Base-by-base conservation (phyloP, 208 protist species). In the Trypanosoma theileri region DNA sequence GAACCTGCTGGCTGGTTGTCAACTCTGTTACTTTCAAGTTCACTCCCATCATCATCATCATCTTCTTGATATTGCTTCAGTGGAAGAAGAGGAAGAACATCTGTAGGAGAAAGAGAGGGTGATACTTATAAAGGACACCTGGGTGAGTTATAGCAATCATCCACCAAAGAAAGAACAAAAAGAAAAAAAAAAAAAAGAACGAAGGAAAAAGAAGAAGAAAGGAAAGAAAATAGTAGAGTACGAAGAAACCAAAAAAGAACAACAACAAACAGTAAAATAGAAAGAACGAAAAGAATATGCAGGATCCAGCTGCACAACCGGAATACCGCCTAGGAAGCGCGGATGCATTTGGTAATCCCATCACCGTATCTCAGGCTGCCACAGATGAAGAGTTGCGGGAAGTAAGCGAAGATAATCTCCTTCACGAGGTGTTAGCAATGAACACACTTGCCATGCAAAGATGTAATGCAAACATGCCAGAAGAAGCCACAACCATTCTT, bases 391-490 rank as follows among this genome's bases (percentile, higher is more conserved):
- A 45, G 16, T 26, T 26, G 35, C 7, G 24, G 21, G 21, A 54
- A 2, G 48, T 73, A 3, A 59, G 71, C 14, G 79, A 72, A 22
- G 82, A 86, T 41, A 77, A 88, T 58, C 80, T 93, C 50, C 71
- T 91, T 21, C 81, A 88, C 61, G 85, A 91, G 56, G 73, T 92
- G 50, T 77, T 94, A 55, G 84, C 82, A 16, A 87, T 92, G 80
- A 94, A 94, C 71, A 88, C 89, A 6, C 75, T 89, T 45, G 89
- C 84, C 42, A 94, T 94, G 89, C 84, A 92, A 73, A 73, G 77
- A 41, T 88, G 82, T 70, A 66, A 86, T 53, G 58, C 70, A 4
- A 75, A 72, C 44, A n/a, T 71, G n/a, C 71, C 82, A 0, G 81
- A 89, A 19, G 80, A 89, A 59, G 77, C 87, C 22, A 72, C 69